A percentile compares a stretch with the other conserved stretches of the same genome.
These are phyloP conservation scores for Eucalyptus leucophloia DNA, from an alignment of 345 rosid species.

Conservation along the genomic window DNA sequence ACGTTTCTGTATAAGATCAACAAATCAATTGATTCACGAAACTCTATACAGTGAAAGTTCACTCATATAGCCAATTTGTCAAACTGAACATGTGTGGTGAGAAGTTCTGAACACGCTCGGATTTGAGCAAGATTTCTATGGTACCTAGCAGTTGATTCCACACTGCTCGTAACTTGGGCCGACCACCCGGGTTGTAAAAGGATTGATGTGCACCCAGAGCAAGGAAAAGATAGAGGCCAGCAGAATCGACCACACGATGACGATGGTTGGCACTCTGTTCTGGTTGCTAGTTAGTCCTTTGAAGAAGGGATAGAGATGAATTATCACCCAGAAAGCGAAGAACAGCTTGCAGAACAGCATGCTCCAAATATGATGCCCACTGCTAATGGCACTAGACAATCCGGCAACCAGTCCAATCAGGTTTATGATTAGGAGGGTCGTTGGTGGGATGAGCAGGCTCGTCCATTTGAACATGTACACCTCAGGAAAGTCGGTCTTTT, in stretches of 20 bases:
- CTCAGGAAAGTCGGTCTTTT: conserved; percentile 12
- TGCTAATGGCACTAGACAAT: conserved; percentile 10
- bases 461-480: conserved; percentile 33
- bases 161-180: conserved; percentile 22
- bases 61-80: neutral
- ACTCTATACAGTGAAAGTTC: neutral
- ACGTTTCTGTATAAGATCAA: neutral
- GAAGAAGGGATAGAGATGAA: conserved; percentile 33
- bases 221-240: conserved; percentile 31
- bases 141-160: conserved; percentile 28
- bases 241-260: conserved; percentile 29
- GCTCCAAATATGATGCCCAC: conserved; percentile 28
- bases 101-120: neutral
- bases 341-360: conserved; percentile 28
- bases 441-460: conserved; percentile 26
- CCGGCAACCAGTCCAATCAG: conserved; percentile 29
- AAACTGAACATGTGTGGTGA: neutral
- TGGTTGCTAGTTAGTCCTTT: conserved; percentile 27
- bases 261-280: conserved; percentile 25
- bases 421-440: conserved; percentile 27
- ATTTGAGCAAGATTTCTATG: neutral
- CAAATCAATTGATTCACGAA: neutral
- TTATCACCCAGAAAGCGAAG: conserved; percentile 33
- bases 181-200: conserved; percentile 16
- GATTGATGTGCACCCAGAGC: conserved; percentile 27